Base-by-base conservation (phyloP, 2,329 filamentous ascomycete genomes). In the Alternaria hordeiaustralica region DNA sequence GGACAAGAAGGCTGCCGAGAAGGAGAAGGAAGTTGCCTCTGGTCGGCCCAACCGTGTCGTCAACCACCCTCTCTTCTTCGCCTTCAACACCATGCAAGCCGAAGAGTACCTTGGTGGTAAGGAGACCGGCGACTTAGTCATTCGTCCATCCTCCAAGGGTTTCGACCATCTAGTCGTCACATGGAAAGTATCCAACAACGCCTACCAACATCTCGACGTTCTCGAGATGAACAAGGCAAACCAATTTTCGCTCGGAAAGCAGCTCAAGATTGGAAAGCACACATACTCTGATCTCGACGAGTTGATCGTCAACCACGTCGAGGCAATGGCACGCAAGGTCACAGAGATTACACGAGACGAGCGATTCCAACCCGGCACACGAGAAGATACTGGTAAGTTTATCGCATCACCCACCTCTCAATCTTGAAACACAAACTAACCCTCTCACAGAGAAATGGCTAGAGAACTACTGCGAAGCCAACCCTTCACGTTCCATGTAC, bases 121-220 rank as follows among this genome's bases (percentile, higher is more conserved):
- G 78, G 88, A 91, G 55, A 86, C 90, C 7, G 96, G 96, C 53
- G 96, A 98, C 79, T 91, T 96, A 59, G 93, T 99, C 64, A 97
- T 99, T 75, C 91, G 96, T 47, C 95, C 96, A 4, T 97, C 94
- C 1, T 97, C 94, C 26, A 97, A 97, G 80, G 96, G 96, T 47
- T 92, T 93, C 62, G 96, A 99, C 79, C 96, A 99, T 83, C 85
- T 99, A 59, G 94, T 95, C 8, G 89, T 99, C 50, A 99, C 96
- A 0, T 99, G 96, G 96, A 99, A 99, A 84, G 94, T 99, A 13
- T 91, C 93, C 2, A 94, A 98, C 78, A 91, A 92, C 63, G 90
- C 98, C n/a, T 99, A 94, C 79, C 94, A 99, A 81, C 96, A 99
- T 80, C 93, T 99, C 68, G 96, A 99, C 80, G 95, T 99, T 33